phyloP scores from a whole-genome alignment of 305 asterid genomes.

The Fraxinus floribunda region DNA sequence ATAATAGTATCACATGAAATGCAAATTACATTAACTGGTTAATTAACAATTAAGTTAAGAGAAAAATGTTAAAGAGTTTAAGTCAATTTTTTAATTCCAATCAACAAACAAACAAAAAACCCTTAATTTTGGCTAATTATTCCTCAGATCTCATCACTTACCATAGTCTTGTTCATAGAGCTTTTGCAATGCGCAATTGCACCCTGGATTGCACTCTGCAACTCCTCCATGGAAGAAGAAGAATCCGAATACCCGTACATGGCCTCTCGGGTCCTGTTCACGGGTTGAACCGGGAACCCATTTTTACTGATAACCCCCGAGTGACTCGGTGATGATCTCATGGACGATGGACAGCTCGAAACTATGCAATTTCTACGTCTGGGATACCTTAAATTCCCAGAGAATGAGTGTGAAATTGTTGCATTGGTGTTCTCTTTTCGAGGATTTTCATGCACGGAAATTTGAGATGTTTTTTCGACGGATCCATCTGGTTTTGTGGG shows the following conservation, averaged over 20 bases:
- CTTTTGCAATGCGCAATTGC: slow-evolving; percentile 88
- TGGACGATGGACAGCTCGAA: slow-evolving; percentile 85
- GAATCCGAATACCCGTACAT: slow-evolving; percentile 26
- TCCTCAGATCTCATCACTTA: slow-evolving; percentile 39
- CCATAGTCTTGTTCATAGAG: slow-evolving; percentile 50
- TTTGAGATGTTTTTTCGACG: slow-evolving; percentile 13
- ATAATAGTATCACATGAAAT: neutral
- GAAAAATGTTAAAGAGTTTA: neutral
- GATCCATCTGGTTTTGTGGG: slow-evolving; percentile 21
- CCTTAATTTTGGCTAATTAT: neutral
- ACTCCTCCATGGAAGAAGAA: slow-evolving; percentile 79
- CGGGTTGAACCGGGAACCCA: slow-evolving; percentile 23
- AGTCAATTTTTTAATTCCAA: neutral
- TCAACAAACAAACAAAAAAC: neutral
- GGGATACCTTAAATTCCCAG: slow-evolving; percentile 68
- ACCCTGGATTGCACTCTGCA: slow-evolving; percentile 87
- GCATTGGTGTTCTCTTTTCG: slow-evolving; percentile 11
- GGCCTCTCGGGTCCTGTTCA: slow-evolving; percentile 32
- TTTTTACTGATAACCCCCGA: slow-evolving; percentile 40
- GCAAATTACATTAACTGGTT: neutral
- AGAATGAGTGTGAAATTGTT: slow-evolving; percentile 49
- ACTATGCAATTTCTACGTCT: slow-evolving; percentile 41
- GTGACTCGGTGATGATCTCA: slow-evolving; percentile 73
- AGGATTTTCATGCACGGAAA: neutral
- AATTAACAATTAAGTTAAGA: neutral